Evolutionary conservation across 163 green algal genomes (phyloP), one percentile per base, ranked within the genome.

Genomic region (Prototheca cutis): DNA sequence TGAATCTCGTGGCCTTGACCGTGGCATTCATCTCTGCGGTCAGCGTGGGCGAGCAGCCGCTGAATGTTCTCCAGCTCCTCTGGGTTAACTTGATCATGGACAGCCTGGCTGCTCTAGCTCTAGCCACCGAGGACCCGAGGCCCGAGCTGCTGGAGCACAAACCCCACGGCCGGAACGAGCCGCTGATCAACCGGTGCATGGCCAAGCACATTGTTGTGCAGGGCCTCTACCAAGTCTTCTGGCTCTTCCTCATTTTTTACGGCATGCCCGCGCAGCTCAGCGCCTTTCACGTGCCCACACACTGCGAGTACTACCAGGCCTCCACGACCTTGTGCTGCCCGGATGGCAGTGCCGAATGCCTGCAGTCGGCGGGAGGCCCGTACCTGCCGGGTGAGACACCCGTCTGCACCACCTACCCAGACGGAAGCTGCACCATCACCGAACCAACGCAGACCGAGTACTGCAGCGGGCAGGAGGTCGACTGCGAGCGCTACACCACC

Each of bases 11-110:
- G 32, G 92, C 93, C 6, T 81, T 99, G 39, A 74, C 90, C 19
- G 78, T 96, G 45, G 84, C 88, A 28, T 96, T 98, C 67, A 74
- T 96, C 23, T 80, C 89, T 15, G 89, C 93, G 4, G 63, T 96
- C n/a, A 74, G 83, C 40, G 84, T 76, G 29, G 82, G 84, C 32
- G 75, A 89, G 49, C 85, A 85, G 55, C 92, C 92, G 13, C 81
- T 98, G 42, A 97, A 90, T 58, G 89, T 96, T 61, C 78, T 97
- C 59, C 82, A 91, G 73, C 81, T 99, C 65, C 85, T 99, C 56
- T 99, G 93, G 93, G 90, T 99, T 51, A 99, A 99, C 78, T 84
- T 99, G 21, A 98, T 99, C 74, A 99, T 99, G 93, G 93, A 98
- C 75, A 87, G 81, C 13, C 72, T 95, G 57, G 93, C 83, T 21